A percentile compares a stretch with the other conserved stretches of the same genome.
phyloP scores from a whole-genome alignment of 2,329 filamentous ascomycete species.

The Trichoderma sp. region DNA sequence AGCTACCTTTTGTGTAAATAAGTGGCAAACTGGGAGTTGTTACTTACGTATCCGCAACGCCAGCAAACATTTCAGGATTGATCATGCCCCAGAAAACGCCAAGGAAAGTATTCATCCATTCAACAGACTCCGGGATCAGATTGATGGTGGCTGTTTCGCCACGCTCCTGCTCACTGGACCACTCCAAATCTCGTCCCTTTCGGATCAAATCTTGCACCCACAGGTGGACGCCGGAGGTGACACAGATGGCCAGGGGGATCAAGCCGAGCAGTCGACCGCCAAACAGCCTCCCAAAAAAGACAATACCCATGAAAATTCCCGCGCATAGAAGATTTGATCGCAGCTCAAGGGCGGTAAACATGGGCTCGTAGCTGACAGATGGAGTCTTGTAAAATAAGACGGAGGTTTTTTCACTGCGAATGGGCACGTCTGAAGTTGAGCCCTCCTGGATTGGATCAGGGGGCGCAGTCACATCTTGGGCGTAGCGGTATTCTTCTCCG shows the following conservation, averaged over 20 bases:
- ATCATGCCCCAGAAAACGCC: constrained; percentile 86
- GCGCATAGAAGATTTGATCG: constrained; percentile 71
- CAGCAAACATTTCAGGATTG: constrained; percentile 93
- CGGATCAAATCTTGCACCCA: constrained; percentile 88
- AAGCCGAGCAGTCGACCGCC: constrained; percentile 78
- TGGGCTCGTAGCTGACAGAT: constrained; percentile 85
- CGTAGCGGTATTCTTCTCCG: constrained; percentile 77
- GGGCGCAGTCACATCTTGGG: constrained; percentile 87
- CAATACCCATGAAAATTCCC: constrained; percentile 71
- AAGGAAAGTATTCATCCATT: constrained; percentile 93
- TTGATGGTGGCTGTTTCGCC: constrained; percentile 87
- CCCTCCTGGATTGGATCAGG: constrained; percentile 83
- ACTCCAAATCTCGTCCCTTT: constrained; percentile 82
- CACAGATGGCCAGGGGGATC: constrained; percentile 70
- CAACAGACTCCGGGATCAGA: constrained; percentile 87
- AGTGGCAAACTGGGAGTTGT: neutral
- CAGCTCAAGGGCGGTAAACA: constrained; percentile 76
- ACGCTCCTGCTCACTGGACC: constrained; percentile 82
- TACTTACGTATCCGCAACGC: constrained; percentile 77
- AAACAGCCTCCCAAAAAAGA: constrained; percentile 78
- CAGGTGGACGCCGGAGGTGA: constrained; percentile 79
- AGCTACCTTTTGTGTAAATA: rapidly evolving
- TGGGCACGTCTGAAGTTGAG: constrained; percentile 89
- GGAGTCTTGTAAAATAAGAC: constrained; percentile 95
- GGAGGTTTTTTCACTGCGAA: constrained; percentile 95